Percentiles rank a stretch among this genome's conserved stretches.
Evolutionary conservation across 345 rosid genomes (phyloP).

Genomic region (Aurinia saxatilis): DNA sequence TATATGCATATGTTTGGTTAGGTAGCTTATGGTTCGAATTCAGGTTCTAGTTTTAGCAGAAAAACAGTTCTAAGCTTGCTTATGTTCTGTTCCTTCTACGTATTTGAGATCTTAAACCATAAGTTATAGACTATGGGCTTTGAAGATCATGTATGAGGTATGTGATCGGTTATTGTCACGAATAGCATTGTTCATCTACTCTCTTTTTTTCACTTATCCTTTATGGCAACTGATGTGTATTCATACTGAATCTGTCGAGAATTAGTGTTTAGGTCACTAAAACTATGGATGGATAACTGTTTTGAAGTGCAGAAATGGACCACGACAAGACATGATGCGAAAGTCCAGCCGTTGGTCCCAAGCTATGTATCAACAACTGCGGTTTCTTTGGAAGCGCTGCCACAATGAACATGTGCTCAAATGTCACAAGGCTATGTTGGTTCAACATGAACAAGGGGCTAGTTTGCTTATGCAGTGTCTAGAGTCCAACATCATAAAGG

Average conservation of each 20-base stretch:
- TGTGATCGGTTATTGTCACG: not conserved
- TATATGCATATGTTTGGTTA: not conserved
- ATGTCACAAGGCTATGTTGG: constrained; percentile 74
- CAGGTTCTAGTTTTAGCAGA: not conserved
- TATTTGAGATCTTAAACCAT: not conserved
- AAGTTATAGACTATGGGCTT: not conserved
- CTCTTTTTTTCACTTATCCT: too few relatives aligned
- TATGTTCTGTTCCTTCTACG: not conserved
- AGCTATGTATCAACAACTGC: constrained; percentile 72
- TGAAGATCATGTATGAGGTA: constrained; percentile 1
- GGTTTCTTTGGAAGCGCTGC: constrained; percentile 94
- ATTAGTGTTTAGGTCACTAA: not conserved
- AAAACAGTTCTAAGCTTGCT: not conserved
- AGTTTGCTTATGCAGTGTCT: constrained; percentile 61
- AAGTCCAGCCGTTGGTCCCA: constrained; percentile 74
- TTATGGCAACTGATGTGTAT: too few relatives aligned
- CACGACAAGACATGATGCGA: constrained; percentile 94
- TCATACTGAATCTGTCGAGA: not conserved
- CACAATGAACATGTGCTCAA: constrained; percentile 93
- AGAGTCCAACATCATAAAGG: constrained; percentile 43
- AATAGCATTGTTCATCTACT: not conserved
- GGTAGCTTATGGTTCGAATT: not conserved
- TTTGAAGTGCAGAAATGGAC: constrained; percentile 50
- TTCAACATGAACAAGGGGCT: constrained; percentile 67
- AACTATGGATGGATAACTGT: not conserved